These are phyloP conservation scores for Trichosporon sp. DNA, from an alignment of 1,284 basidiomycete species.

Conservation along the genomic window DNA sequence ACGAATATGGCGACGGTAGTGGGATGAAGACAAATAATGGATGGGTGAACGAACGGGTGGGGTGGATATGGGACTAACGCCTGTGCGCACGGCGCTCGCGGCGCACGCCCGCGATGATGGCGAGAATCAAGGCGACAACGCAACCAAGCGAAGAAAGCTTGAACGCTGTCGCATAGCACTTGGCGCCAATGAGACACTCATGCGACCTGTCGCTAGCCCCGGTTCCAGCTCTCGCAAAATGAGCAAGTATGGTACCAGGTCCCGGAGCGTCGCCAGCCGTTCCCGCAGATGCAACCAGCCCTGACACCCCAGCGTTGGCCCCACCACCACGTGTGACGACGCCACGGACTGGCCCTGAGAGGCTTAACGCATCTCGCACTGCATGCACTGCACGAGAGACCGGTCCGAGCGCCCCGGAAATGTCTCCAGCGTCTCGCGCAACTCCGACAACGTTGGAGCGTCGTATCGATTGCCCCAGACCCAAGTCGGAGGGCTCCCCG, in stretches of 20 bases:
- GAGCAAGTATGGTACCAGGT: constrained; percentile 22
- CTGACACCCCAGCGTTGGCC: neutral
- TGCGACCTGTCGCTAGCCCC: constrained; percentile 6
- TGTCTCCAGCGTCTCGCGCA: neutral
- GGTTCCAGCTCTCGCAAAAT: neutral
- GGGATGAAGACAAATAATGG: too few relatives aligned
- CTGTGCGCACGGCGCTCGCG: constrained; percentile 36
- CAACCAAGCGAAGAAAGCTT: constrained; percentile 46
- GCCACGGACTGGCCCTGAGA: neutral
- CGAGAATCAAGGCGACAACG: constrained; percentile 45
- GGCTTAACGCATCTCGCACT: neutral
- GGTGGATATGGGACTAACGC: neutral
- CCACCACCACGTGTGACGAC: constrained; percentile 8
- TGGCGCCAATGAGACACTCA: constrained; percentile 47
- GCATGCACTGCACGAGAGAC: neutral
- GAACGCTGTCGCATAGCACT: constrained; percentile 54
- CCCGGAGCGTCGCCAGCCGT: constrained; percentile 22
- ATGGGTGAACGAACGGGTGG: too few relatives aligned
- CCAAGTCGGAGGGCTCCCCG: constrained; percentile 6
- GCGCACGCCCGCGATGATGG: constrained; percentile 45
- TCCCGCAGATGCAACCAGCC: neutral
- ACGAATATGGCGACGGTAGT: too few relatives aligned
- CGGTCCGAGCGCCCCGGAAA: constrained; percentile 10
- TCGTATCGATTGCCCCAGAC: neutral
- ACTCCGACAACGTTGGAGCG: neutral